Evolutionary conservation across 2,329 filamentous ascomycete genomes (phyloP).

Genomic region (Cyphellophora europaea): DNA sequence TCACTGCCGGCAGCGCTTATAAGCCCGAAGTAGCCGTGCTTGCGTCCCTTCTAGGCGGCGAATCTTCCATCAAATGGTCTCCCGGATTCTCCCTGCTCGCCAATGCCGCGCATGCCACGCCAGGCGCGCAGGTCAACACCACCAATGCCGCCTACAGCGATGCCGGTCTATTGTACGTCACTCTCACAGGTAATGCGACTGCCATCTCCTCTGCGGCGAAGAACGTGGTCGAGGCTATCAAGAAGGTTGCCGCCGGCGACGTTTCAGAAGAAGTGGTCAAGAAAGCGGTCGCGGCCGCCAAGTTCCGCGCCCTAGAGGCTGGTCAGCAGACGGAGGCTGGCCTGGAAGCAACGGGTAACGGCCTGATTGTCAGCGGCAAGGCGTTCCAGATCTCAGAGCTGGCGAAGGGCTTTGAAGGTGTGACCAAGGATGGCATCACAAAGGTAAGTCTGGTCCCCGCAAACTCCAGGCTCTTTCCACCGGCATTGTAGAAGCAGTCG

Average conservation of each 20-base stretch:
- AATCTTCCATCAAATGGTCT: constrained; percentile 92
- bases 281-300: constrained; percentile 87
- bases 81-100: constrained; percentile 83
- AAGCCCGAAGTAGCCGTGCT: constrained; percentile 88
- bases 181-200: constrained; percentile 64
- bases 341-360: constrained; percentile 74
- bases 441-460: constrained; percentile 52
- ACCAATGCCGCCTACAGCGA: constrained; percentile 85
- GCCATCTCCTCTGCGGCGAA: constrained; percentile 66
- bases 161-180: constrained; percentile 78
- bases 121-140: constrained; percentile 61
- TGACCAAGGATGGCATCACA: constrained; percentile 78
- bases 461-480: neutral
- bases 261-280: constrained; percentile 76
- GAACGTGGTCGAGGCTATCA: constrained; percentile 70
- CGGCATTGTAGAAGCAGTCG: neutral
- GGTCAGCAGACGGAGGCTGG: constrained; percentile 69
- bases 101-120: constrained; percentile 61
- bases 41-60: constrained; percentile 76
- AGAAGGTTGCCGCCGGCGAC: constrained; percentile 67
- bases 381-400: constrained; percentile 74
- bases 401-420: constrained; percentile 67
- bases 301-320: constrained; percentile 80
- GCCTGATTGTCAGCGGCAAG: constrained; percentile 72
- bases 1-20: constrained; percentile 57